phyloP scores from a whole-genome alignment of 805 yeast species.

The Wickerhamomyces queroliae region DNA sequence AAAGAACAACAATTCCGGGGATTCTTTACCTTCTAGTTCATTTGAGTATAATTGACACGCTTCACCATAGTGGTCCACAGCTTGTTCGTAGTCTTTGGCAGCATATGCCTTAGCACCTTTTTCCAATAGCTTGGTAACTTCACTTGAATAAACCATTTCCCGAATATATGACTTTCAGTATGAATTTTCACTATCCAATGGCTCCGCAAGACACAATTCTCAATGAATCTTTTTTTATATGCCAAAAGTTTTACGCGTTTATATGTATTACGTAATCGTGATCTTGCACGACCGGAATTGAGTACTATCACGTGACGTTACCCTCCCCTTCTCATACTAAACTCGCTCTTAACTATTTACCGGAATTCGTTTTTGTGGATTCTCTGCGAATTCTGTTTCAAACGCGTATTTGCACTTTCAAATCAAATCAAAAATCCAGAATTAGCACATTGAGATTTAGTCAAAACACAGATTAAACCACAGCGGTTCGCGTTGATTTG shows the following conservation, averaged over 20 bases:
- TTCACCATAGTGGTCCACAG: constrained; percentile 64
- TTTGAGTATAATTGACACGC: constrained; percentile 58
- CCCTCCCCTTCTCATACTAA: background rate
- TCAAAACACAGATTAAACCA: too few relatives aligned
- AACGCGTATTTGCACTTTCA: constrained; percentile 8
- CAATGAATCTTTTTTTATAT: too few relatives aligned
- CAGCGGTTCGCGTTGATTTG: too few relatives aligned
- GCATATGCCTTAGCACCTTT: constrained; percentile 65
- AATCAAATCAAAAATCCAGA: background rate
- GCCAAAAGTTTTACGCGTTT: too few relatives aligned
- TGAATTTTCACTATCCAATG: too few relatives aligned
- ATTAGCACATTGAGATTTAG: too few relatives aligned
- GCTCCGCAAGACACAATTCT: too few relatives aligned
- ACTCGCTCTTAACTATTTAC: background rate
- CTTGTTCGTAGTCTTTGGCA: constrained; percentile 56
- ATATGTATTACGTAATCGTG: too few relatives aligned
- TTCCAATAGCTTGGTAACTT: constrained; percentile 42
- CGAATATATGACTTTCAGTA: too few relatives aligned
- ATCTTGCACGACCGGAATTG: too few relatives aligned
- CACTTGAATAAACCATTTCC: constrained; percentile 27
- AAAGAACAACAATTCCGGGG: constrained; percentile 63
- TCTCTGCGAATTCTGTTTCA: constrained; percentile 7
- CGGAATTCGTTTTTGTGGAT: background rate
- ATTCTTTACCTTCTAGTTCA: constrained; percentile 53
- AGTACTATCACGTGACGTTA: too few relatives aligned